phyloP scores from a whole-genome alignment of 2,329 filamentous ascomycete genomes.

The Nectriaceae sp. region DNA sequence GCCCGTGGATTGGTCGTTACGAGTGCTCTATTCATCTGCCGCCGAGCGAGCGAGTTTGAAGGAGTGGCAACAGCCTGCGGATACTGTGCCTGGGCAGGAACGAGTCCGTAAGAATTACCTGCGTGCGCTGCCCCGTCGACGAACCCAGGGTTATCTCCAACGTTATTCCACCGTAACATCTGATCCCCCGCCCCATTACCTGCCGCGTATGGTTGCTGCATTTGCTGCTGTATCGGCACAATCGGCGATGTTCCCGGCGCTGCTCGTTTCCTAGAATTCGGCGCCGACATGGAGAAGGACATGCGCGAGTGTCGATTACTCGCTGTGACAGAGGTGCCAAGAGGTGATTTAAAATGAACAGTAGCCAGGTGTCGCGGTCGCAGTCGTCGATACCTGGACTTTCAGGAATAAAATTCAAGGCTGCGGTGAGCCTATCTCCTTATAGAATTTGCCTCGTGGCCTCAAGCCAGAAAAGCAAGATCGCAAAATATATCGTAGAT shows the following conservation, averaged over 20 bases:
- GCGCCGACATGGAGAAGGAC: slow-evolving; percentile 44
- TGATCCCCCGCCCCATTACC: slow-evolving; percentile 50
- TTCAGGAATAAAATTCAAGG: slow-evolving; percentile 13
- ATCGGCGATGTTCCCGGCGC: slow-evolving; percentile 72
- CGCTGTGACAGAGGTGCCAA: neutral
- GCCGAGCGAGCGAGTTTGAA: slow-evolving; percentile 54
- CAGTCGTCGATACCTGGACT: slow-evolving; percentile 22
- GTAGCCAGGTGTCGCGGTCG: slow-evolving; percentile 1
- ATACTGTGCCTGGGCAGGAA: slow-evolving; percentile 38
- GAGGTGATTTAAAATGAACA: neutral
- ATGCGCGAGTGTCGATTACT: neutral
- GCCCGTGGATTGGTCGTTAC: slow-evolving; percentile 44
- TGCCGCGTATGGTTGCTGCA: slow-evolving; percentile 50
- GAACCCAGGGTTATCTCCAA: slow-evolving; percentile 39
- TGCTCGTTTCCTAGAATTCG: slow-evolving; percentile 68
- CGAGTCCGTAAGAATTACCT: slow-evolving; percentile 41
- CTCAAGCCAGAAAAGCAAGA: too few relatives aligned
- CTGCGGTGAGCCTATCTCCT: slow-evolving; percentile 11
- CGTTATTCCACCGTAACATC: slow-evolving; percentile 48
- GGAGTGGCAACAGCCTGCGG: slow-evolving; percentile 35
- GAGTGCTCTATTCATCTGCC: slow-evolving; percentile 53
- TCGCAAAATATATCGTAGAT: too few relatives aligned
- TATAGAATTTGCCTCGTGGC: slow-evolving; percentile 10
- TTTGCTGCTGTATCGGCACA: slow-evolving; percentile 52
- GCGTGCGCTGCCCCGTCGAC: slow-evolving; percentile 36